Evolutionary conservation across 345 rosid species (phyloP).

Genomic region (Sisymbrium irio): DNA sequence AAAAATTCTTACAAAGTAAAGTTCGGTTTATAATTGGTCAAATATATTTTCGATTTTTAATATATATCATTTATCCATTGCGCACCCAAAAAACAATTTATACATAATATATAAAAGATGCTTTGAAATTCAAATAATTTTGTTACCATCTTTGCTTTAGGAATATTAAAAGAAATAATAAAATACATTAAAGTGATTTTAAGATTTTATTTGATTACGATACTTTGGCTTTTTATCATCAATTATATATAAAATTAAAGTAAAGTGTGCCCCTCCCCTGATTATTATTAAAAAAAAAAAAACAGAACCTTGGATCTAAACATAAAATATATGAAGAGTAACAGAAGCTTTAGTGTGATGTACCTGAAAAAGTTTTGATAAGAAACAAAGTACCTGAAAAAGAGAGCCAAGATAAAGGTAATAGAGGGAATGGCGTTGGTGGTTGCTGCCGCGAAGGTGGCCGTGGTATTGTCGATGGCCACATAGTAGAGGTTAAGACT

Average conservation of each 20-base stretch:
- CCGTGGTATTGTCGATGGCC: conserved; percentile 68
- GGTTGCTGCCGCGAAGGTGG: conserved; percentile 86
- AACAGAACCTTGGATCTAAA: background rate
- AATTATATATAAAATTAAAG: background rate
- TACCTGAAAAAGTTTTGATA: conserved; percentile 62
- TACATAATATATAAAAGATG: background rate
- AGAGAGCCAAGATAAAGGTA: conserved; percentile 60
- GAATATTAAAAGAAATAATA: conserved; percentile 9
- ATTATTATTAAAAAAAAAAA: background rate
- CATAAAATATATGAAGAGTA: background rate
- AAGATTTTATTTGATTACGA: background rate
- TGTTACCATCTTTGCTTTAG: background rate
- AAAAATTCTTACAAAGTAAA: background rate
- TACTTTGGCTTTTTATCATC: background rate
- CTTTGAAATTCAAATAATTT: background rate
- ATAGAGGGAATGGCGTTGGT: conserved; percentile 78
- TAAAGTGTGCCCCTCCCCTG: background rate
- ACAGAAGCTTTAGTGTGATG: background rate
- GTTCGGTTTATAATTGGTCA: background rate
- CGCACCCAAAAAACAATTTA: too few species aligned
- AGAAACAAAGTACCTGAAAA: conserved; percentile 66
- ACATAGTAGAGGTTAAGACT: conserved; percentile 65
- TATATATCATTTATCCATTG: too few species aligned
- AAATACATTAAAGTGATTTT: conserved; percentile 6
- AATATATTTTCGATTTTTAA: too few species aligned